Percentiles rank a stretch among this genome's conserved stretches.
Evolutionary conservation across 2,329 filamentous ascomycete species (phyloP).

Genomic region (Pseudogymnoascus sp.): DNA sequence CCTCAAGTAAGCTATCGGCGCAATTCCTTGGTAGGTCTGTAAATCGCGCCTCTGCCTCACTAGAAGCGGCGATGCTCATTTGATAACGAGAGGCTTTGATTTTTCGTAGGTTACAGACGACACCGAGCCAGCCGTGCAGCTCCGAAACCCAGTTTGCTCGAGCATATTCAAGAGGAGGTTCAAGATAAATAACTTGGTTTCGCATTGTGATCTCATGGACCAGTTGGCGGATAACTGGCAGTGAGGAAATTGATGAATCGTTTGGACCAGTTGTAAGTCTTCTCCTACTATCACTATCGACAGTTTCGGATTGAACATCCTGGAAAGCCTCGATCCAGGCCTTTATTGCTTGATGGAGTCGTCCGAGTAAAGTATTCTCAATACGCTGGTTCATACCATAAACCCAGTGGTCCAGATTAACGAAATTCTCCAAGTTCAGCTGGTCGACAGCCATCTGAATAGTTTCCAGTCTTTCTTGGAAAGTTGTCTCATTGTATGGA

Average conservation of each 20-base stretch:
- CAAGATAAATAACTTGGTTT: constrained; percentile 94
- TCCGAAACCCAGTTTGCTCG: constrained; percentile 90
- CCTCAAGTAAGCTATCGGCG: constrained; percentile 66
- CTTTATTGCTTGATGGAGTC: constrained; percentile 74
- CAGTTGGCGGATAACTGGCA: constrained; percentile 61
- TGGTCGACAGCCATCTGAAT: constrained; percentile 94
- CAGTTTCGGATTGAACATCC: constrained; percentile 37
- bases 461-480: constrained; percentile 70
- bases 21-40: constrained; percentile 78
- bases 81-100: constrained; percentile 94
- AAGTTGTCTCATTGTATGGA: constrained; percentile 69
- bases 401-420: constrained; percentile 89
- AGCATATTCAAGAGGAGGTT: constrained; percentile 85
- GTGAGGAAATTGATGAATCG: constrained; percentile 30
- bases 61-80: constrained; percentile 64
- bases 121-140: constrained; percentile 85
- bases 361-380: constrained; percentile 67
- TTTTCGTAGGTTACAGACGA: constrained; percentile 85
- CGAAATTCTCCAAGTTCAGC: constrained; percentile 90
- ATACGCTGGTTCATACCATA: constrained; percentile 77
- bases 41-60: constrained; percentile 64
- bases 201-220: constrained; percentile 94
- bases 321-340: constrained; percentile 85
- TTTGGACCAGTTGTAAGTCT: constrained; percentile 38
- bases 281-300: constrained; percentile 39